Conservation (phyloP, 2,329 filamentous ascomycete genomes). For the Exserohilum rostratum region DNA sequence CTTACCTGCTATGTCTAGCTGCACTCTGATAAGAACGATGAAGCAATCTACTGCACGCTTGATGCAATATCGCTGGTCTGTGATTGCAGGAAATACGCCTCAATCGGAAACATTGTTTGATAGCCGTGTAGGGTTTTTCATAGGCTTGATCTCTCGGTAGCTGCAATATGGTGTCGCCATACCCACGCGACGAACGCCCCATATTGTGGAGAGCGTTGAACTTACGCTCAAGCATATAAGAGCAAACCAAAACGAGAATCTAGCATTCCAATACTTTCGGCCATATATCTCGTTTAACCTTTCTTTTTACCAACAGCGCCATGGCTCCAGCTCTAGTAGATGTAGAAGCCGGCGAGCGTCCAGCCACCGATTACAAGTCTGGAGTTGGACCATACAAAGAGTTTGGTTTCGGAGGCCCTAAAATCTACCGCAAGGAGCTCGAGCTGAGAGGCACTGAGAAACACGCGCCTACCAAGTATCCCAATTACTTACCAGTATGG, state of each 20-base stretch:
- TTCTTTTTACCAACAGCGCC: neutral
- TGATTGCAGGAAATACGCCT: slow-evolving; percentile 27
- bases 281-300: too few species aligned
- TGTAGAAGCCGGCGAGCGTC: slow-evolving; percentile 31
- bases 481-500: slow-evolving; percentile 76
- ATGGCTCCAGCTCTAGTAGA: slow-evolving; percentile 56
- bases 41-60: slow-evolving; percentile 37
- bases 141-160: slow-evolving; percentile 9
- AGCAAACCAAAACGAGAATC: neutral
- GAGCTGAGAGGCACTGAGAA: slow-evolving; percentile 61
- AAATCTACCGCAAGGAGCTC: slow-evolving; percentile 55
- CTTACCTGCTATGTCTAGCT: neutral
- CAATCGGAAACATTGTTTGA: neutral
- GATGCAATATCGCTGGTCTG: slow-evolving; percentile 31
- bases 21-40: slow-evolving; percentile 26
- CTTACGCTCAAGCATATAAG: neutral
- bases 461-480: slow-evolving; percentile 66
- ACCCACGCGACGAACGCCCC: neutral
- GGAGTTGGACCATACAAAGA: slow-evolving; percentile 49
- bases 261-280: too few species aligned
- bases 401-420: slow-evolving; percentile 51
- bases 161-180: neutral
- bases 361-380: slow-evolving; percentile 38
- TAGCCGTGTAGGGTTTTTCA: slow-evolving; percentile 4
- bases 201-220: neutral